Conservation (phyloP, 139 green algal species). For the Chlorella sp. region DNA sequence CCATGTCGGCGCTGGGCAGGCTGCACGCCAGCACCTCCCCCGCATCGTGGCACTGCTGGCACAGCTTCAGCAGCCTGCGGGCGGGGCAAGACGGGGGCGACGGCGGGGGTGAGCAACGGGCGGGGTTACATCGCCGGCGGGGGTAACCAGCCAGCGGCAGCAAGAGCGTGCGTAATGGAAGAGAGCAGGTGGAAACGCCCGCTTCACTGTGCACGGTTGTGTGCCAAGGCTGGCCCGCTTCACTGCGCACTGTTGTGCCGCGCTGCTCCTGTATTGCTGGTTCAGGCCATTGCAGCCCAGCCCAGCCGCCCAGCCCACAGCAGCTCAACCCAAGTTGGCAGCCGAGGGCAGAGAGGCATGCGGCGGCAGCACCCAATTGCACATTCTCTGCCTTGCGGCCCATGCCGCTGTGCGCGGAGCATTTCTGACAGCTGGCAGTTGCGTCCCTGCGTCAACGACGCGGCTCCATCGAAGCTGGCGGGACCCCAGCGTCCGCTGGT, state of each 20-base stretch:
- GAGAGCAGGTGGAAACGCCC: neutral
- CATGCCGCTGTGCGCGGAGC: neutral
- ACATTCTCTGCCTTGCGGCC: no score
- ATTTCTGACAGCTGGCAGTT: neutral
- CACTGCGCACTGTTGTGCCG: no score
- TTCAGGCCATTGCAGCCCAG: no score
- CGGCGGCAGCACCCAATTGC: no score
- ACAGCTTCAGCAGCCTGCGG: constrained; percentile 40
- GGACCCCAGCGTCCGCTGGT: neutral
- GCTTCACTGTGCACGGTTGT: no score
- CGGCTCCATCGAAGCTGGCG: neutral
- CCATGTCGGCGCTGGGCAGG: constrained; percentile 34
- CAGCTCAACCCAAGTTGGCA: neutral
- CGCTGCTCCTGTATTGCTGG: no score
- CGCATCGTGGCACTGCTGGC: constrained; percentile 34
- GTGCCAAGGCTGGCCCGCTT: no score
- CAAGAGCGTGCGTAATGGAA: neutral
- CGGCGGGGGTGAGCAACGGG: no score
- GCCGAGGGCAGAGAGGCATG: neutral
- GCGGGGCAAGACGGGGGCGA: neutral
- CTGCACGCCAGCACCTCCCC: constrained; percentile 39
- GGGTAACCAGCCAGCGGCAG: neutral
- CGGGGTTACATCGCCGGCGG: no score
- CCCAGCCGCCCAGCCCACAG: neutral
- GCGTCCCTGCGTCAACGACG: neutral